Base-by-base conservation (phyloP, 2,329 filamentous ascomycete species). In the Sphaerulina musiva region DNA sequence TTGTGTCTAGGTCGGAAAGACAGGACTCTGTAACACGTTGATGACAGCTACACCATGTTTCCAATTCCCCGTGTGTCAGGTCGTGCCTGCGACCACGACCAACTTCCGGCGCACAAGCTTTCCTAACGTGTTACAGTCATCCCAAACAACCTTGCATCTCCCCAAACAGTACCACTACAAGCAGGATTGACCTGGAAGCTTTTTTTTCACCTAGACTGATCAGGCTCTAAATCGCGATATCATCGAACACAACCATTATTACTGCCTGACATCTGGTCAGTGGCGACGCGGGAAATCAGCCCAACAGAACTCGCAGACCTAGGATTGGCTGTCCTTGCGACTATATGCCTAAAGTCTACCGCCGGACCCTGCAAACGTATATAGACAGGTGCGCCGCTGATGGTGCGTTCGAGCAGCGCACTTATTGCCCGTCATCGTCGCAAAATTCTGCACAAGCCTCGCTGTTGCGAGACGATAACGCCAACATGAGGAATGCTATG, bases 361-460 rank as follows among this genome's bases (percentile, higher is more conserved):
- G 36, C n/a, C 46, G 43, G 17, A 36, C 17, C 38, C 45, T 53
- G 45, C 34, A 53, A 38, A 46, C 51, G 32, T 54, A 56, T 52
- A 59, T 59, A 54, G 40, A 55, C 45, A 39, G 51, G 34, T 59
- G 54, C 46, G 26, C 31, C 26, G 54, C 57, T 34, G 45, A 50
- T 26, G 23, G 42, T 51, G 48, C 56, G 10, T 56, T 55, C 36
- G 41, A 31, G 40, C 10, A 23, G 20, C 39, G 31, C 31, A 14
- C 12, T 9, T 12, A 23, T 38, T 29, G 32, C 41, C 4, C 11
- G 10, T 26, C 17, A 26, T 20, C 11, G 10, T 26, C 41, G 7
- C 17, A 26, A 29, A 20, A 20, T 26, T 26, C 31, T 9, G 12
- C 31, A 47, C n/a, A 31, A 38, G 3, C 11, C 38, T 10, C 45